Base-by-base conservation (phyloP, 2,329 filamentous ascomycete genomes). In the Sporothrix euskadiensis region DNA sequence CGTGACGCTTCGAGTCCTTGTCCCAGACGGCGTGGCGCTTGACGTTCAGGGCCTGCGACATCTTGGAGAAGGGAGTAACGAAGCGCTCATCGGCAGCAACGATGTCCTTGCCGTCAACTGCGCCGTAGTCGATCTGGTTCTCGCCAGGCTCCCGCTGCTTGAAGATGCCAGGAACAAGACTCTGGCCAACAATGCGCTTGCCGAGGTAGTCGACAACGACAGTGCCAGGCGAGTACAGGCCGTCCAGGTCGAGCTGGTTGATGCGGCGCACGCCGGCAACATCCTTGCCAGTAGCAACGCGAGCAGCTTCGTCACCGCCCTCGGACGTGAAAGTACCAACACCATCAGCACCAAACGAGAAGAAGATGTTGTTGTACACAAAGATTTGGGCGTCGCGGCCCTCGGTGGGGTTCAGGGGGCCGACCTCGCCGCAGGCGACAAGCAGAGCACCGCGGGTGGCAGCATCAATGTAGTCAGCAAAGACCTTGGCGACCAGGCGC, bases 291-390 rank as follows among this genome's bases (percentile, higher is more conserved):
- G 97, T 97, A 35, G 97, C 96, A 73, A 98, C 94, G 74, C 95
- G 90, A 16, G 96, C 96, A 76, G 96, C 96, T 83, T 99, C 96
- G 77, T 99, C 95, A 26, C 96, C 96, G 77, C 96, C 96, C 83
- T 99, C 96, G 3, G 92, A 94, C 12, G 94, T 94, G 82, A 99
- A 99, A 19, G 96, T 99, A 59, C 96, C 95, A 63, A 98, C 96
- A 71, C 96, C 97, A 81, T 99, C 96, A 61, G 96, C 95, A 75
- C 96, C 96, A 78, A 98, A 98, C 0, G 96, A 98, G 85, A 97
- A 99, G 85, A 99, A 99, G 77, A 99, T 94, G 83, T 99, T 99
- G 86, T 98, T 98, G 86, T 98, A 98, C 32, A 99, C 95, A 79
- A 97, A 99, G 77, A 99, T 99, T 81, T 99, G 96, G 4, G 96